phyloP scores from a whole-genome alignment of 305 asterid genomes.

The Fraxinus nigra region DNA sequence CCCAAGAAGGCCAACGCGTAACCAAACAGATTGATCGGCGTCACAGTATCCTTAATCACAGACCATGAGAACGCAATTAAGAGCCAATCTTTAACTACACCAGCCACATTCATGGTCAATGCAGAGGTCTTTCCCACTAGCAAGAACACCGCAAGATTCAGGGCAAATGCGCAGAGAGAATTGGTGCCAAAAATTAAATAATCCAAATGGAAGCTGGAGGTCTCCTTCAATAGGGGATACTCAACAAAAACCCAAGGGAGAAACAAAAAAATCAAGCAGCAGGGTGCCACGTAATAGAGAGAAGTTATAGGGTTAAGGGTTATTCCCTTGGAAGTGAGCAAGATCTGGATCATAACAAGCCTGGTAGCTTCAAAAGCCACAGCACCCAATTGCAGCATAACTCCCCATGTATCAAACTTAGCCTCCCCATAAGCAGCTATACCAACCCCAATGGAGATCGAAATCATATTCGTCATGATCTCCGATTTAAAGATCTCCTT shows the following conservation, averaged over 20 bases:
- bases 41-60: constrained; percentile 58
- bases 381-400: constrained; percentile 47
- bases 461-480: constrained; percentile 55
- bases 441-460: constrained; percentile 56
- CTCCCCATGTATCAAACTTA: constrained; percentile 54
- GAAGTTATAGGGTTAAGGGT: constrained; percentile 54
- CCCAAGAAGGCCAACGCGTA: constrained; percentile 59
- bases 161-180: constrained; percentile 50
- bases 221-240: constrained; percentile 49
- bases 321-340: constrained; percentile 47
- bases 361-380: constrained; percentile 60
- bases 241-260: constrained; percentile 51
- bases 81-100: constrained; percentile 62
- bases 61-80: constrained; percentile 62
- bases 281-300: constrained; percentile 50
- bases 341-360: constrained; percentile 55
- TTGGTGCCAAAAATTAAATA: constrained; percentile 52
- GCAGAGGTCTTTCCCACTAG: constrained; percentile 65
- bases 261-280: constrained; percentile 49
- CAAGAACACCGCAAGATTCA: constrained; percentile 54
- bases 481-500: constrained; percentile 44
- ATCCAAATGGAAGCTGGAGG: constrained; percentile 48
- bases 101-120: constrained; percentile 64
- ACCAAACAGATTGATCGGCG: constrained; percentile 49
- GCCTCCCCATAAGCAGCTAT: constrained; percentile 63